Evolutionary conservation across 768 basidiomycete genomes (phyloP).

Genomic region (Auriscalpium orientale): DNA sequence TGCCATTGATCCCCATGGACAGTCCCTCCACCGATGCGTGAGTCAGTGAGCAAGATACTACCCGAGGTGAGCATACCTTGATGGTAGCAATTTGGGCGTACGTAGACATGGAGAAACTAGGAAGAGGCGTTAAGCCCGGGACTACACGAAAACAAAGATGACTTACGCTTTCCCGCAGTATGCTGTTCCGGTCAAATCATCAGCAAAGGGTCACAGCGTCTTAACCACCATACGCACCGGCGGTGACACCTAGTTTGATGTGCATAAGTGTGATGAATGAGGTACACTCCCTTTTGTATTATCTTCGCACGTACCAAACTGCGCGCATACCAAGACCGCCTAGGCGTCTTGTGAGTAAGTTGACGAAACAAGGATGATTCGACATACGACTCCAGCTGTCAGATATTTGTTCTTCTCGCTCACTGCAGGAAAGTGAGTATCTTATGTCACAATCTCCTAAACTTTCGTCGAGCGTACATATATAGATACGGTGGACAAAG

Average conservation of each 20-base stretch:
- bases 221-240: constrained; percentile 29
- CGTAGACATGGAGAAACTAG: not conserved
- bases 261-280: not conserved
- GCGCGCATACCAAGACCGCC: constrained; percentile 39
- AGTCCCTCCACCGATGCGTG: constrained; percentile 29
- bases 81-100: not conserved
- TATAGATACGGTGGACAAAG: constrained; percentile 18
- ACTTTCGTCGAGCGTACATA: constrained; percentile 3
- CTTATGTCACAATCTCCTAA: not conserved
- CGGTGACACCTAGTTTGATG: no score
- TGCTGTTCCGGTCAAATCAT: not conserved
- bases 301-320: constrained; percentile 34
- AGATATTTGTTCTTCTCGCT: constrained; percentile 40
- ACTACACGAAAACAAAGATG: no score
- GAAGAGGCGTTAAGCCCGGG: no score
- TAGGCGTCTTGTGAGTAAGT: constrained; percentile 11
- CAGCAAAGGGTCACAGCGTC: constrained; percentile 9
- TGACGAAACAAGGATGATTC: not conserved
- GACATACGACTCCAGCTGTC: constrained; percentile 35
- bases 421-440: constrained; percentile 25
- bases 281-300: not conserved
- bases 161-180: not conserved
- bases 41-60: not conserved
- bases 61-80: not conserved
- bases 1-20: constrained; percentile 48